Evolutionary conservation across 2,329 filamentous ascomycete species (phyloP), one percentile per base, ranked within the genome.

Genomic region (Aureobasidium lini): DNA sequence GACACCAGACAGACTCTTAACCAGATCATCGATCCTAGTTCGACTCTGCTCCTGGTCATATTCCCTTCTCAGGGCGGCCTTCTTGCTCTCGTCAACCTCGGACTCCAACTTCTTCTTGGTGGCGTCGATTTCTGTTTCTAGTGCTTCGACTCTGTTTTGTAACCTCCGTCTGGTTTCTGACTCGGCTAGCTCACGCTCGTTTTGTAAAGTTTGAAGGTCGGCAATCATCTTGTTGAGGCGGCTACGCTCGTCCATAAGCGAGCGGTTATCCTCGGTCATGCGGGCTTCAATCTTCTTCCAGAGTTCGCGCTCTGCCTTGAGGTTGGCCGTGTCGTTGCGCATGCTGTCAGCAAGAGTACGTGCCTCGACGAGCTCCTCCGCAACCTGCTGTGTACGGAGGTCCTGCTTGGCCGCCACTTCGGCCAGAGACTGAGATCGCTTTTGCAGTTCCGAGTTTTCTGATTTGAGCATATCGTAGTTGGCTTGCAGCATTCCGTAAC

Each of bases 241-340:
- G 47, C 86, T 84, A 64, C 91, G 89, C 71, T 99, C 94, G 62
- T 95, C 89, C 43, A 88, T 81, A 11, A 97, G 78, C 18, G 77
- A 84, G 68, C 96, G 90, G 64, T 94, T 96, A 69, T 97, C 92
- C 67, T 94, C 90, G 63, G 84, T 88, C 44, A 97, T 79, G 56
- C 95, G 86, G 63, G 89, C 87, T 70, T 97, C 92, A 36, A 96
- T 95, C 59, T 88, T 90, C 76, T 94, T 95, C 88, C 89, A 96
- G 9, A 99, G 80, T 39, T 90, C 88, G 75, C 96, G 96, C 73
- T 97, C 93, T 0, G 93, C 92, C 72, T 95, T 96, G 36, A 96
- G 82, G 68, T 97, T 96, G 15, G 91, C 87, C 57, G 87, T 90
- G 71, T 99, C 94, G 64, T 90, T 91, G 56, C 91, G 88, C 73